Evolutionary conservation across 106 monocot genomes (phyloP), one percentile per base, ranked within the genome.

Genomic region (Allium fistulosum): DNA sequence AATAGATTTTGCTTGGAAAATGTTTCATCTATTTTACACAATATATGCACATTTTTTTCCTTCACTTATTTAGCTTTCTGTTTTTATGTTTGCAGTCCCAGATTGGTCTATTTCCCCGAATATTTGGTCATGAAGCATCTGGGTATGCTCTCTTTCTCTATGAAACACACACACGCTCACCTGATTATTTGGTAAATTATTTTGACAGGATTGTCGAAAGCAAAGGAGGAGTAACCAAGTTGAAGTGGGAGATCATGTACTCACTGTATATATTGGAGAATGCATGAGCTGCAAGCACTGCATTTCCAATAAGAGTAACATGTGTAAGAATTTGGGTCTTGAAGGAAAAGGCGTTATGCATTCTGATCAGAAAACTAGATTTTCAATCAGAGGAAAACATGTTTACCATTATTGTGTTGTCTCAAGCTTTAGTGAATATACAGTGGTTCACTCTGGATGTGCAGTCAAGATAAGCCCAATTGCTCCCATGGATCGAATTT

Each of bases 331-430:
- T 5, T 75, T 95, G 56, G 91, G 95, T 1, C 59, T 95, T 72
- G 95, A 95, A 60, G 83, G 90, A 62, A 90, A 73, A 61, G 94
- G 94, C 17, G 78, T 95, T 69, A 95, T 95, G 95, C 95, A 95
- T 60, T 80, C 66, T 48, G 88, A 95, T 80, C 81, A 91, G 74
- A 88, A 73, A 58, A 95, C 95, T 50, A 71, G 95, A 18, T 91
- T 95, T 73, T 85, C 88, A 0, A 76, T 88, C 60, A 88, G 82
- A 71, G 88, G 95, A 57, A 81, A 62, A 58, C 88, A 85, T 6
- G 64, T 95, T 49, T 95, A 83, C 49, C 95, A 95, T 82, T 95
- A 95, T 57, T 95, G 95, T 81, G 91, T 85, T 4, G 95, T 95
- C 14, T 95, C 95, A 16, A 95, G 95, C 78, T 95, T 95, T 66